Base-by-base conservation (phyloP, 805 yeast species). In the Candida golubevii region DNA sequence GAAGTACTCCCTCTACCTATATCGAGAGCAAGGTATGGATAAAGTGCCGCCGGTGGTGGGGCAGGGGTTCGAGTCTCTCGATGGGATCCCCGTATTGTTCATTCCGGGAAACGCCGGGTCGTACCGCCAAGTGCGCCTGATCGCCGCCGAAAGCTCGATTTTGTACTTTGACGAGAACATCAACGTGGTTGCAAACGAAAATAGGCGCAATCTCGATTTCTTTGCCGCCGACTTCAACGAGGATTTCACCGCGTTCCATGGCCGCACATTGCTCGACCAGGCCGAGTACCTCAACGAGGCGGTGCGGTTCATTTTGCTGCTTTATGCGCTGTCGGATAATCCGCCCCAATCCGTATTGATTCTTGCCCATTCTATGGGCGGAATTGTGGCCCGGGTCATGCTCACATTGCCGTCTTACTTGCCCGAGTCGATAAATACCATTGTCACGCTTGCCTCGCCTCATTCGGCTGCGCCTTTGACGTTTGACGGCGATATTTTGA, bases 21-120 rank as follows among this genome's bases (percentile, higher is more conserved):
- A 91, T 63, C 67, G 97, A 42, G 99, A 95, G 57, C 95, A 87
- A 49, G 84, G 80, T 0, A 70, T 67, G 51, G 91, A 85, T 57
- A 58, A 59, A 4, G 59, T 74, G 5, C 91, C 96, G 0, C 53
- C 58, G 13, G 59, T 58, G 57, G 47, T 62, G 48, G 47, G 56
- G 32, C 59, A 65, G 57, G 51, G 65, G 46, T 42, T 60, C 26
- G 41, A 47, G 12, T 34, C 63, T 18, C 66, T 74, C 28, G 74
- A 71, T 43, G 98, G 98, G 0, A 76, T 86, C 1, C 99, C 99
- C 0, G 89, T 88, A 1, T 67, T 93, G 12, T 93, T 93, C 62
- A 85, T 95, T 34, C 99, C 99, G 0, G 99, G 99, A 0, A 93
- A 95, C 60, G 99, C 99, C 0, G 99, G 99, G 1, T 83, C 95